Evolutionary conservation across 768 basidiomycete species (phyloP).

Genomic region (Boletus sp.): DNA sequence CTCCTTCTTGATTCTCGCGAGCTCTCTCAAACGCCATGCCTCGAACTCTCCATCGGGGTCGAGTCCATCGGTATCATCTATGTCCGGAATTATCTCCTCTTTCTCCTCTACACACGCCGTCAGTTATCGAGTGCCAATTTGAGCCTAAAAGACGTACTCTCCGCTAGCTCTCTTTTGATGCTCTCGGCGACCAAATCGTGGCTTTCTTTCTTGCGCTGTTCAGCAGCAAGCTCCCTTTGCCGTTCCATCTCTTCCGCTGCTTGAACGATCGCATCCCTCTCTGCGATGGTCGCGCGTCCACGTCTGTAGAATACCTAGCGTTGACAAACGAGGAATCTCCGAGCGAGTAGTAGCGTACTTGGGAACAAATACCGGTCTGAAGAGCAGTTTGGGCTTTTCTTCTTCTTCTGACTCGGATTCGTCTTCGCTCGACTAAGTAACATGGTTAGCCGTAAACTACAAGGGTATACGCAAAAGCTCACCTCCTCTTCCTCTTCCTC

Average conservation of each 20-base stretch:
- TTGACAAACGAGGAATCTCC: slow-evolving; percentile 1
- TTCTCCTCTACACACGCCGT: slow-evolving; percentile 70
- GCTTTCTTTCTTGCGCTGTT: slow-evolving; percentile 83
- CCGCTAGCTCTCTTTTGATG: slow-evolving; percentile 85
- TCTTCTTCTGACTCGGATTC: slow-evolving; percentile 76
- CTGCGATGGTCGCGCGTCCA: slow-evolving; percentile 68
- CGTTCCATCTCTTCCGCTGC: slow-evolving; percentile 74
- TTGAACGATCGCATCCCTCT: slow-evolving; percentile 62
- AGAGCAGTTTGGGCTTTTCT: slow-evolving; percentile 69
- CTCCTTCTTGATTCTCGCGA: slow-evolving; percentile 91
- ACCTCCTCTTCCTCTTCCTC: slow-evolving; percentile 40
- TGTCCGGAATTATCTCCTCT: slow-evolving; percentile 75
- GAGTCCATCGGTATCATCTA: slow-evolving; percentile 93
- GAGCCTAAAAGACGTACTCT: slow-evolving; percentile 58
- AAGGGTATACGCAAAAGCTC: slow-evolving; percentile 16
- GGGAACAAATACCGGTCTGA: slow-evolving; percentile 91
- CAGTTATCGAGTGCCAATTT: neutral
- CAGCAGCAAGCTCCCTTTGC: slow-evolving; percentile 71
- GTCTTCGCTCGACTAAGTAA: slow-evolving; percentile 79
- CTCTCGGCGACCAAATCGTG: slow-evolving; percentile 94
- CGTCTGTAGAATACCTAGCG: slow-evolving; percentile 46
- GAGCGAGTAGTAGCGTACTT: slow-evolving; percentile 57
- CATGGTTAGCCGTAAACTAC: slow-evolving; percentile 16
- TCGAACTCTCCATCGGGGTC: slow-evolving; percentile 92
- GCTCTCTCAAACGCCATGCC: slow-evolving; percentile 92